Percentiles rank a stretch among this genome's conserved stretches.
Evolutionary conservation across 768 basidiomycete species (phyloP).

Genomic region (Saitozyma podzolica): DNA sequence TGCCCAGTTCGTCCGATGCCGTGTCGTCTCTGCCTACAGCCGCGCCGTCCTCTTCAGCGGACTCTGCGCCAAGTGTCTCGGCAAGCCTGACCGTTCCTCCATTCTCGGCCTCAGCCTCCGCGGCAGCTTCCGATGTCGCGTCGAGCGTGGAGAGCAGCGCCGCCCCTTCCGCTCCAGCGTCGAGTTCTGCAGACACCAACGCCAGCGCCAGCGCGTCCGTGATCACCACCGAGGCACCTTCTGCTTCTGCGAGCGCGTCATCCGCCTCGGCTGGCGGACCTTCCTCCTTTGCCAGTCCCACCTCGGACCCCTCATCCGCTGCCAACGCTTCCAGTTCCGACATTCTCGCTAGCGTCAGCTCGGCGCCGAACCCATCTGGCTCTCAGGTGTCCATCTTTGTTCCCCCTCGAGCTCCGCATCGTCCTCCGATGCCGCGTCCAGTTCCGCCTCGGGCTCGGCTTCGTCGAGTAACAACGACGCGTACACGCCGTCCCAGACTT

Average conservation of each 20-base stretch:
- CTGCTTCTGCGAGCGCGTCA: neutral
- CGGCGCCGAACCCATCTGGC: slow-evolving; percentile 22
- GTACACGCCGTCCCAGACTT: slow-evolving; percentile 40
- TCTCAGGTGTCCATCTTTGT: slow-evolving; percentile 19
- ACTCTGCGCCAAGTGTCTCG: too few species aligned
- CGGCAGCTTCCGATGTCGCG: slow-evolving; percentile 2
- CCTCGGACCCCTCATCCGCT: neutral
- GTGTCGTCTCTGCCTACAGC: slow-evolving; percentile 1
- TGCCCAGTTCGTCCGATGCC: neutral
- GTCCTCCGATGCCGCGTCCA: neutral
- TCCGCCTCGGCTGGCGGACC: neutral
- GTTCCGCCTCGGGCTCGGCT: neutral
- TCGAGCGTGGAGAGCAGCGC: neutral
- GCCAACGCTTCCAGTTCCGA: neutral
- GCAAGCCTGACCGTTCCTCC: too few species aligned
- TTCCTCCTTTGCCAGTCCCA: neutral
- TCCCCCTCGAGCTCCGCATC: slow-evolving; percentile 11
- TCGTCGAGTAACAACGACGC: slow-evolving; percentile 23
- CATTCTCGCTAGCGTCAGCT: slow-evolving; percentile 15
- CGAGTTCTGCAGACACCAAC: neutral
- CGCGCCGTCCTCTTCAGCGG: neutral
- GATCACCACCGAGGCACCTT: neutral
- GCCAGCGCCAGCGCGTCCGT: neutral
- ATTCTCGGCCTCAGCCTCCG: slow-evolving; percentile 1
- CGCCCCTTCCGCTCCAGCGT: neutral